Evolutionary conservation across 2,329 filamentous ascomycete genomes (phyloP).

Genomic region (Sporothrix globosa): DNA sequence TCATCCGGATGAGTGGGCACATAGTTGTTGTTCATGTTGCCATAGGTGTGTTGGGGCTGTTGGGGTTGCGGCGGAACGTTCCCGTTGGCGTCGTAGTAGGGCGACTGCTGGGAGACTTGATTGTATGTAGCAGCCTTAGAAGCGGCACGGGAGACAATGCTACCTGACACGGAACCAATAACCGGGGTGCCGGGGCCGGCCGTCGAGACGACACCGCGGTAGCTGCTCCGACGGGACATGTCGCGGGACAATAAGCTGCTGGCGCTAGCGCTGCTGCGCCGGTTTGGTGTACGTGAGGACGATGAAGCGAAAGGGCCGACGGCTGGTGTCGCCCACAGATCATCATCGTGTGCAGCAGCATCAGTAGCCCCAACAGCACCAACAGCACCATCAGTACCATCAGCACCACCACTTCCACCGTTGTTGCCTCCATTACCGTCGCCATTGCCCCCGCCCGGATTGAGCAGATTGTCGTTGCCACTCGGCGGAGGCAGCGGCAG

Average conservation of each 20-base stretch:
- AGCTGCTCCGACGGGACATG: slow-evolving; percentile 24
- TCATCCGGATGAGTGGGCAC: slow-evolving; percentile 37
- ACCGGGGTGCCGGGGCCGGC: background rate
- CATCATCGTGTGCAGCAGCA: background rate
- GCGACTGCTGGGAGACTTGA: slow-evolving; percentile 29
- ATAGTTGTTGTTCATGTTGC: slow-evolving; percentile 40
- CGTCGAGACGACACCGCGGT: background rate
- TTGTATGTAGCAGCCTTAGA: background rate
- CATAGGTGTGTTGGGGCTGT: slow-evolving; percentile 32
- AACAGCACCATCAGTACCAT: too few species aligned
- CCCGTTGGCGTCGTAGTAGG: slow-evolving; percentile 33
- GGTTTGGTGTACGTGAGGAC: background rate
- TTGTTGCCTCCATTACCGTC: background rate
- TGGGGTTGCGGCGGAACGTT: slow-evolving; percentile 14
- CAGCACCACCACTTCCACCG: background rate
- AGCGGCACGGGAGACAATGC: background rate
- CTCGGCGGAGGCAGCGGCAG: slow-evolving; percentile 33
- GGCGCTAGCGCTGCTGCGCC: background rate
- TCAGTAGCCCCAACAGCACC: too few species aligned
- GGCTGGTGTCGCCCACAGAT: slow-evolving; percentile 24
- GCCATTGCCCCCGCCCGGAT: background rate
- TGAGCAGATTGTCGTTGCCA: slow-evolving; percentile 36
- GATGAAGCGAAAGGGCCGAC: slow-evolving; percentile 2
- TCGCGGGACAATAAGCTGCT: slow-evolving; percentile 29
- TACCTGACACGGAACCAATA: background rate